A percentile compares a stretch with the other conserved stretches of the same genome.
phyloP scores from a whole-genome alignment of 306 rosid genomes.

The Nissolia schottii region DNA sequence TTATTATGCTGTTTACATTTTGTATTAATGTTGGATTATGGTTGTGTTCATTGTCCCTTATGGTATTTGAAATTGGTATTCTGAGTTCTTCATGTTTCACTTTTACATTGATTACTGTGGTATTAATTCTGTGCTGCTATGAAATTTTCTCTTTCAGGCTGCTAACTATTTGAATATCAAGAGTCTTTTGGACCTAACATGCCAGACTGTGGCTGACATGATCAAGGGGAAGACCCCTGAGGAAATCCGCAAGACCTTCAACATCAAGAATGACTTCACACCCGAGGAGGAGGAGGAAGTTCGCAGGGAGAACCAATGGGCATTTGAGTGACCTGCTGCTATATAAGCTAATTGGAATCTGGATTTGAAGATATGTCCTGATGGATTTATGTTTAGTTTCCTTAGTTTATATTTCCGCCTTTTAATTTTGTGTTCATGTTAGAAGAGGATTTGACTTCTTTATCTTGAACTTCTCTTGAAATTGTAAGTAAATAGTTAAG shows the following conservation, averaged over 20 bases:
- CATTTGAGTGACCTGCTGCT: conserved; percentile 34
- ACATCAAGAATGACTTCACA: conserved; percentile 63
- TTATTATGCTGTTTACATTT: neutral
- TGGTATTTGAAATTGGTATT: neutral
- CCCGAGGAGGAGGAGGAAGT: conserved; percentile 68
- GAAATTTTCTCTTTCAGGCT: conserved; percentile 35
- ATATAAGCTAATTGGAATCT: neutral
- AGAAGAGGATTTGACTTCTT: neutral
- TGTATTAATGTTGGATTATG: no score
- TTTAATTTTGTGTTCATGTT: neutral
- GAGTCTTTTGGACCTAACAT: conserved; percentile 60
- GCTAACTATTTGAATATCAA: conserved; percentile 73
- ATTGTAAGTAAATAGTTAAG: conserved; percentile 31
- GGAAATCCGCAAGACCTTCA: conserved; percentile 60
- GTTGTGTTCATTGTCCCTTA: no score
- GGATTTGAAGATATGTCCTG: neutral
- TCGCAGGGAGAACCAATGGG: conserved; percentile 75
- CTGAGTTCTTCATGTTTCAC: neutral
- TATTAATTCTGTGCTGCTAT: neutral
- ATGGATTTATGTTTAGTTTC: neutral
- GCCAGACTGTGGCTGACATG: conserved; percentile 70
- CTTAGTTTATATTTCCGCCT: conserved; percentile 1
- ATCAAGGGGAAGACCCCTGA: conserved; percentile 73
- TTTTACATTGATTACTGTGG: neutral
- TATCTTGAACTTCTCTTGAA: neutral